Evolutionary conservation across 192 early-diverging fungal species (phyloP), one percentile per base, ranked within the genome.

Genomic region (Thoreauomyces humboldtii): DNA sequence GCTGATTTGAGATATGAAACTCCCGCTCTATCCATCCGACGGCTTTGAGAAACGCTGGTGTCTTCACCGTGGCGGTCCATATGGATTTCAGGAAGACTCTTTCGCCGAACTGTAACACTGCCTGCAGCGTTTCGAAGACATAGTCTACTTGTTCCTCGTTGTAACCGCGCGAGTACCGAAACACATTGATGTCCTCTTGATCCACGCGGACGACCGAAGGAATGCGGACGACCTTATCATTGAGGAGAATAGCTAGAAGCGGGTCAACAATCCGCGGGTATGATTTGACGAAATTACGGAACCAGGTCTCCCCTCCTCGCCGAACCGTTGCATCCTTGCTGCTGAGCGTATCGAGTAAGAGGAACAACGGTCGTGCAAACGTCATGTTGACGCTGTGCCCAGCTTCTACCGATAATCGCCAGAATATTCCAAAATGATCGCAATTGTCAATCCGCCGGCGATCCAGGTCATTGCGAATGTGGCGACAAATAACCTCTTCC

Each of bases 311-410:
- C 27, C 86, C 88, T 14, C 79, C 81, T 28, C 85, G 74, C 32
- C 77, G 74, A 52, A 85, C 72, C 0, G 77, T 66, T 0, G 82
- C 78, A 44, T 76, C 78, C 25, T 76, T 65, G 29, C 81, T 83
- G 28, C 75, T 63, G 35, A 91, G 71, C 37, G 81, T 74, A 59
- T 95, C 93, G 7, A 95, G 67, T 46, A 91, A 83, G 7, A 95
- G 59, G 61, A 93, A 88, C 75, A 93, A 80, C 2, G 89, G 85
- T 50, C 91, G 72, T 0, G 87, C 77, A 69, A 94, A 94, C 0
- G 77, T 72, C 32, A 80, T 58, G 1, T 70, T 65, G 14, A 65
- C 48, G 32, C 75, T 55, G 15, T 67, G 46, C 5, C 69, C 75
- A 36, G 78, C 63, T 5, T 85, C 28, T 35, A 53, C 69, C 69